Conservation (phyloP, 1,284 basidiomycete genomes). For the Ceratobasidium sp. region DNA sequence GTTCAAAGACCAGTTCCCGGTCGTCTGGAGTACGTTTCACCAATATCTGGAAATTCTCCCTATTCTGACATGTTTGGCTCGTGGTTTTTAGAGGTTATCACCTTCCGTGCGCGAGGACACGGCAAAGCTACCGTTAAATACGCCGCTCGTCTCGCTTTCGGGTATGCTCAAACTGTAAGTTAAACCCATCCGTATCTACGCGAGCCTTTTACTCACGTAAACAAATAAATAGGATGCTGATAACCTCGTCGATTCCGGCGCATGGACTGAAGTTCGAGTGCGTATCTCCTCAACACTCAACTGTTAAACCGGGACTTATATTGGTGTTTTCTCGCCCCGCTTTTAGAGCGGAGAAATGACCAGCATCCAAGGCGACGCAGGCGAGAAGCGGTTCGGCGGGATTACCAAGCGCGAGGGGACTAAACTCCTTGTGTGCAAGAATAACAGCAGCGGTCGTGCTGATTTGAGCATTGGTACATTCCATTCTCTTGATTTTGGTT, state of each 20-base stretch:
- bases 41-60: no score
- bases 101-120: constrained; percentile 29
- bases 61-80: no score
- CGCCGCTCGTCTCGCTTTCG: constrained; percentile 22
- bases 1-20: constrained; percentile 30
- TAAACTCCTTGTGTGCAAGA: constrained; percentile 38
- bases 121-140: constrained; percentile 30
- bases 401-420: constrained; percentile 12
- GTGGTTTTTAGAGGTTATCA: constrained; percentile 39
- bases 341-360: constrained; percentile 29
- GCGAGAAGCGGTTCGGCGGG: constrained; percentile 13
- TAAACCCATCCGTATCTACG: neutral
- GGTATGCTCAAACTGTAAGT: constrained; percentile 32
- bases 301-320: neutral
- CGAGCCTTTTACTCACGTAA: neutral
- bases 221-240: neutral
- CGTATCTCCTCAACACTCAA: neutral
- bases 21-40: constrained; percentile 29
- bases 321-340: no score
- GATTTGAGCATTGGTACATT: constrained; percentile 30
- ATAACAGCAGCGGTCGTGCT: constrained; percentile 15
- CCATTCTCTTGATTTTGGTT: neutral
- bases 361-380: neutral
- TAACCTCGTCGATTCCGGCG: constrained; percentile 30
- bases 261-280: constrained; percentile 14